Evolutionary conservation across 768 basidiomycete species (phyloP), one percentile per base, ranked within the genome.

Genomic region (Lanmaoa pseudosensibilis): DNA sequence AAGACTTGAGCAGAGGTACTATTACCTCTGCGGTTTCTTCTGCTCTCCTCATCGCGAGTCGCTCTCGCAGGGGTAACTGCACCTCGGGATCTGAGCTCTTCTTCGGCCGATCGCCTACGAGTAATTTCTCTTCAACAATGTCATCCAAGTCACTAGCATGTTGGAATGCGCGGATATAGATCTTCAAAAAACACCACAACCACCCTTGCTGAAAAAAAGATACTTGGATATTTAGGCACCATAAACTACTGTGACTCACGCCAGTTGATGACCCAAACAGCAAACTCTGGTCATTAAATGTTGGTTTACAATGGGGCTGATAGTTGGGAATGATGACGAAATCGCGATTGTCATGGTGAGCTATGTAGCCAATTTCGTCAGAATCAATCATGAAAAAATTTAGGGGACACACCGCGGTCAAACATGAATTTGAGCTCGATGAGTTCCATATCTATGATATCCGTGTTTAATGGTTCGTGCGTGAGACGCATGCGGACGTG

Each of bases 281-380:
- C 19, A 82, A 69, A 0, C 87, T 92, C 66, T 92, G 90, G 49
- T 84, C 75, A 60, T 86, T 79, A 53, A 93, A 79, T 6, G 80
- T 73, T 11, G 76, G 67, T 21, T 73, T 75, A 36, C 67, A 70
- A 40, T 66, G 74, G 0, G 90, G 89, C 63, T 95, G 93, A 62
- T 91, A 90, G 68, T 86, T 86, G 8, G 88, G 83, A 25, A 95
- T 73, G 46, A 94, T 85, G 38, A 79, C 77, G 63, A 88, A 87
- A 73, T 96, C 94, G 9, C 94, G 87, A 69, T 96, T 95, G 70
- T 96, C 94, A 53, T 86, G 79, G 60, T 94, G 89, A 54, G 77
- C 87, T 90, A 64, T n/a, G 58, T 62, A 19, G 38, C 19, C 23
- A 27, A 50, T 19, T 46, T 30, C 3, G 45, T 66, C n/a, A 69